phyloP scores from a whole-genome alignment of 495 filamentous ascomycete species.

The Podospora didyma region DNA sequence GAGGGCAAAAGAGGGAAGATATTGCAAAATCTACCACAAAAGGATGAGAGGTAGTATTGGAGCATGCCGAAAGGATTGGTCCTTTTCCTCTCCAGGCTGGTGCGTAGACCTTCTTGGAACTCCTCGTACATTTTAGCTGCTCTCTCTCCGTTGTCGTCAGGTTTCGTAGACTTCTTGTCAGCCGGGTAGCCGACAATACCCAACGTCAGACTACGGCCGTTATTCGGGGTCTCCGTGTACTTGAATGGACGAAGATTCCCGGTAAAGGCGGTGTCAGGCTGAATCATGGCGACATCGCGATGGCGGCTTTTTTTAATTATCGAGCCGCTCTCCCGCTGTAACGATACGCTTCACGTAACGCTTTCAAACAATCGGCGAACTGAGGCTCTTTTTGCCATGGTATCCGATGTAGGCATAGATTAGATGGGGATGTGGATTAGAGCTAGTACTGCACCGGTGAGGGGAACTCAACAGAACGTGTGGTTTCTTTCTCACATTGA shows the following conservation, averaged over 20 bases:
- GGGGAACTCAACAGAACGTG: too few relatives aligned
- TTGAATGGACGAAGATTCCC: slow-evolving; percentile 28
- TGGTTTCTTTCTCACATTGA: slow-evolving; percentile 25
- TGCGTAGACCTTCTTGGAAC: too few relatives aligned
- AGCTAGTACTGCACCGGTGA: too few relatives aligned
- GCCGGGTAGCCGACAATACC: slow-evolving; percentile 42
- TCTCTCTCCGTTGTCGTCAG: too few relatives aligned
- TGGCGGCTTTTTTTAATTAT: too few relatives aligned
- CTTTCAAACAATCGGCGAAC: slow-evolving; percentile 27
- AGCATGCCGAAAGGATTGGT: too few relatives aligned
- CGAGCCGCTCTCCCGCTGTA: slow-evolving; percentile 28
- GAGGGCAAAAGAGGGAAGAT: too few relatives aligned
- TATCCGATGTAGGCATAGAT: slow-evolving; percentile 39
- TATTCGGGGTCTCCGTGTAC: slow-evolving; percentile 27
- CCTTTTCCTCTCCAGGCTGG: too few relatives aligned
- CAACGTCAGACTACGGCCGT: slow-evolving; percentile 22
- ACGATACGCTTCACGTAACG: slow-evolving; percentile 31
- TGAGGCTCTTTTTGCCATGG: slow-evolving; percentile 22
- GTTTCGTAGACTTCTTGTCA: slow-evolving; percentile 19
- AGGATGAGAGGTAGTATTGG: too few relatives aligned
- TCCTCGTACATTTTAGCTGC: too few relatives aligned
- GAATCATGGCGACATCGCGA: slow-evolving; percentile 35
- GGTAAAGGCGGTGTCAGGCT: slow-evolving; percentile 32
- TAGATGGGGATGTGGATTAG: too few relatives aligned
- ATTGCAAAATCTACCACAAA: too few relatives aligned